Percentiles rank a stretch among this genome's conserved stretches.
These are phyloP conservation scores for Acanthamoeba quina DNA, from an alignment of 208 protist genomes.

Conservation along the genomic window DNA sequence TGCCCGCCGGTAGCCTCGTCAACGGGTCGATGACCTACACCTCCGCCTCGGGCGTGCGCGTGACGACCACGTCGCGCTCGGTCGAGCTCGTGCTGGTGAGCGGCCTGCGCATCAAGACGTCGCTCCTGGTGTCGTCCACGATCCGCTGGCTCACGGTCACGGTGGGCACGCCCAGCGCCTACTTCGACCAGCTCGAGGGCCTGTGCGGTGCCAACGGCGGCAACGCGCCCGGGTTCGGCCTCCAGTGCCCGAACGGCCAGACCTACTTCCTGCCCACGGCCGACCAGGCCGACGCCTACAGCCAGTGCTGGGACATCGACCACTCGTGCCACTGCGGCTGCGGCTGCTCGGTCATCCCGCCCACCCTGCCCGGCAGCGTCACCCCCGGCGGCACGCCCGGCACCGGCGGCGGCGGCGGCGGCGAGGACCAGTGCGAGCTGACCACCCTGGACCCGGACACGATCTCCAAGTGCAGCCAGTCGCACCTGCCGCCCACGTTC, in stretches of 20 bases:
- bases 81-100: background rate
- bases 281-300: background rate
- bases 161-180: slow-evolving; percentile 20
- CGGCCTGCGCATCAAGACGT: slow-evolving; percentile 30
- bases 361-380: slow-evolving; percentile 12
- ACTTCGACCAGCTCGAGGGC: slow-evolving; percentile 41
- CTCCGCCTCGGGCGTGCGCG: background rate
- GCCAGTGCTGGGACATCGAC: slow-evolving; percentile 4
- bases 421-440: background rate
- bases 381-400: slow-evolving; percentile 11
- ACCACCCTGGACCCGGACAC: slow-evolving; percentile 30
- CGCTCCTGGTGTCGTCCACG: background rate
- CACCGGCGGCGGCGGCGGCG: background rate
- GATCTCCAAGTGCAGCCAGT: slow-evolving; percentile 19
- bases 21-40: background rate
- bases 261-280: slow-evolving; percentile 13
- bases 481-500: slow-evolving; percentile 35
- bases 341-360: slow-evolving; percentile 21
- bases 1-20: no score
- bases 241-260: slow-evolving; percentile 35
- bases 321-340: slow-evolving; percentile 29
- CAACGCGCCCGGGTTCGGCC: background rate
- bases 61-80: background rate
- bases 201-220: slow-evolving; percentile 7
- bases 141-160: slow-evolving; percentile 40